These are phyloP conservation scores for Brassica balearica DNA, from an alignment of 441 rosid genomes.

Conservation along the genomic window DNA sequence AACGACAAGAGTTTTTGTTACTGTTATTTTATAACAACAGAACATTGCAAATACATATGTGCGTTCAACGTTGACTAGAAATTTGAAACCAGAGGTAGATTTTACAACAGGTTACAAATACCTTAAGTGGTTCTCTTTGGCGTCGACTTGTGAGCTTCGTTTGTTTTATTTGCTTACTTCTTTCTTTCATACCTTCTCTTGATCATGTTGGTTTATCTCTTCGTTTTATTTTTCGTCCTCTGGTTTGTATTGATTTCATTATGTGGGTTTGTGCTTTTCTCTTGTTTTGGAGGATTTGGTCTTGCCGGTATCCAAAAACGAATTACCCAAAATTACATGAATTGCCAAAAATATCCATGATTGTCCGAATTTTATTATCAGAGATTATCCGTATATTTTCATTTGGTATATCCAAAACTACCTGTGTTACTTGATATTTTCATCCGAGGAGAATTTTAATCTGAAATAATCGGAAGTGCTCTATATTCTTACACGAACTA, in stretches of 20 bases:
- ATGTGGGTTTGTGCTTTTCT: not conserved
- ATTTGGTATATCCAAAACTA: too few relatives aligned
- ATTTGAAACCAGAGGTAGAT: conserved; percentile 7
- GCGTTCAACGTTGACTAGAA: conserved; percentile 27
- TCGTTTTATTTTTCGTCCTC: not conserved
- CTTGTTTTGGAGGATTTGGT: not conserved
- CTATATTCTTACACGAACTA: not conserved
- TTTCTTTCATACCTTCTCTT: not conserved
- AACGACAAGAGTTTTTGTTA: not conserved
- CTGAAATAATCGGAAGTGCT: not conserved
- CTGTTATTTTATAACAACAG: not conserved
- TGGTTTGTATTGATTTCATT: not conserved
- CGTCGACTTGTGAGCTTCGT: not conserved
- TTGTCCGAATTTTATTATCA: not conserved
- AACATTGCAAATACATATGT: not conserved
- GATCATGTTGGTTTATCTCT: not conserved
- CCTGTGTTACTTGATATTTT: not conserved
- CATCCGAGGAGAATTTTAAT: not conserved
- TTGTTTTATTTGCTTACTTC: not conserved
- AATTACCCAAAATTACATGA: conserved; percentile 4
- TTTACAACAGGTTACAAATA: conserved; percentile 26
- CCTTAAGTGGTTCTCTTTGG: not conserved
- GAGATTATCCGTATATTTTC: not conserved
- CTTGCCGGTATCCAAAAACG: not conserved
- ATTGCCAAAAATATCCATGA: not conserved